Evolutionary conservation across 176 grass and related monocot species (phyloP).

Genomic region (Olyra latifolia): DNA sequence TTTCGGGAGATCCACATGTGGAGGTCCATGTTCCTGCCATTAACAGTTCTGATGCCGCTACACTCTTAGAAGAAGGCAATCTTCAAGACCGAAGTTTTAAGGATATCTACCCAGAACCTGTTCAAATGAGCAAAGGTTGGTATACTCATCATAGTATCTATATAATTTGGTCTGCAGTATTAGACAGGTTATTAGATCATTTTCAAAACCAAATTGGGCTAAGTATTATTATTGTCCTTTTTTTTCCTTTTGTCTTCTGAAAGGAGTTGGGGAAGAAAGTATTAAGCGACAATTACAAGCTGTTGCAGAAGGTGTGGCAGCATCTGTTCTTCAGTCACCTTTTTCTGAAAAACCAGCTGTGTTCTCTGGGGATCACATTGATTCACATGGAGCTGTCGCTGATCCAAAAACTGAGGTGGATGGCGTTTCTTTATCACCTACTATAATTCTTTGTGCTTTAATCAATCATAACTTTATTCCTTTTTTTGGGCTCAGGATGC

Average conservation of each 20-base stretch:
- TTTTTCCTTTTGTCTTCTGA: conserved; percentile 8
- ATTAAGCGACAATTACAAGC: conserved; percentile 77
- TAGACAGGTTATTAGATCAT: not conserved
- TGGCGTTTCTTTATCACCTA: conserved; percentile 10
- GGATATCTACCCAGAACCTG: conserved; percentile 50
- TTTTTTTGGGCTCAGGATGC: conserved; percentile 48
- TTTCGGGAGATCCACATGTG: conserved; percentile 41
- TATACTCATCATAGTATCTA: conserved; percentile 32
- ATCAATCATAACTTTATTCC: conserved; percentile 1
- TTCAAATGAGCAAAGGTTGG: conserved; percentile 70
- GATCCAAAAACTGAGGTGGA: conserved; percentile 77
- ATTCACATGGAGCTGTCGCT: conserved; percentile 28
- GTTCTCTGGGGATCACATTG: conserved; percentile 38
- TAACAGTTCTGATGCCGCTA: conserved; percentile 51
- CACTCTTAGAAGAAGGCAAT: conserved; percentile 62
- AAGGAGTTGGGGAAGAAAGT: conserved; percentile 67
- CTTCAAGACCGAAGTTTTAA: conserved; percentile 44
- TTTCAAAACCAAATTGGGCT: conserved; percentile 21
- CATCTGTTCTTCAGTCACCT: conserved; percentile 69
- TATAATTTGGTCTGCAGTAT: conserved; percentile 6
- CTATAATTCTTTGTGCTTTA: conserved; percentile 10
- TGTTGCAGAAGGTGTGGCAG: conserved; percentile 89
- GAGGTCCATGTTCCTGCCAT: conserved; percentile 36
- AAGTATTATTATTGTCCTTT: not conserved
- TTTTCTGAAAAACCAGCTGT: conserved; percentile 43